Evolutionary conservation across 164 flowering plant genomes (phyloP).

Genomic region (Hamamelis virginiana): DNA sequence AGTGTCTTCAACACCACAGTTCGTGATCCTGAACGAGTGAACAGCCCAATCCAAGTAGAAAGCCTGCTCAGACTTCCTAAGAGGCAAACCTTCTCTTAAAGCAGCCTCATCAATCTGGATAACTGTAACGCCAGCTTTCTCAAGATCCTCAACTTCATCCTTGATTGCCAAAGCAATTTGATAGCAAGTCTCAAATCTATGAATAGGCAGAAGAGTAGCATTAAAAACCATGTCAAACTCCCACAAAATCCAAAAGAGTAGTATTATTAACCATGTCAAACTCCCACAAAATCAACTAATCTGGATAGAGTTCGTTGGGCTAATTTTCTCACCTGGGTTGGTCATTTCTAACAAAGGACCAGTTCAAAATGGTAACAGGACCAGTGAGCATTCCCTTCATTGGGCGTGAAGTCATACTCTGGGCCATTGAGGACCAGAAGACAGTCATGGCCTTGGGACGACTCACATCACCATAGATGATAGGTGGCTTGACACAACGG

Average conservation of each 20-base stretch:
- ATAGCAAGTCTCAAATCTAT: slow-evolving; percentile 56
- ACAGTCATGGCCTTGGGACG: slow-evolving; percentile 78
- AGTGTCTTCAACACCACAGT: slow-evolving; percentile 50
- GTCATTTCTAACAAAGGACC: slow-evolving; percentile 78
- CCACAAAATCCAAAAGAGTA: too few relatives aligned
- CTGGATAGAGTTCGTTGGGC: background rate
- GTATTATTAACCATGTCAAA: background rate
- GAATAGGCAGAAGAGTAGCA: background rate
- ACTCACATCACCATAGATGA: slow-evolving; percentile 81
- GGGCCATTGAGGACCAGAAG: slow-evolving; percentile 71
- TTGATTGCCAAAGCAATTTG: slow-evolving; percentile 72
- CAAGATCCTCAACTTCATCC: slow-evolving; percentile 72
- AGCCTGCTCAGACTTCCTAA: slow-evolving; percentile 58
- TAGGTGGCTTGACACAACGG: slow-evolving; percentile 80
- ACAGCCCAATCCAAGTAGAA: slow-evolving; percentile 74
- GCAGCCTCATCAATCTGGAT: slow-evolving; percentile 79
- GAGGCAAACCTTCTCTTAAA: slow-evolving; percentile 62
- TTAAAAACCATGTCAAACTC: background rate
- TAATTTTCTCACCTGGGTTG: slow-evolving; percentile 44
- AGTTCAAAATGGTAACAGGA: slow-evolving; percentile 76
- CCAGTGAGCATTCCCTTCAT: slow-evolving; percentile 90
- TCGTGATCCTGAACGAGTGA: slow-evolving; percentile 67
- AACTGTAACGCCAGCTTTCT: slow-evolving; percentile 55
- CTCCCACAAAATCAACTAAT: background rate
- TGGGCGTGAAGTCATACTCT: slow-evolving; percentile 69